Percentiles rank a stretch among this genome's conserved stretches.
These are phyloP conservation scores for Jaltomata sinuosa DNA, from an alignment of 257 asterid genomes.

Conservation along the genomic window DNA sequence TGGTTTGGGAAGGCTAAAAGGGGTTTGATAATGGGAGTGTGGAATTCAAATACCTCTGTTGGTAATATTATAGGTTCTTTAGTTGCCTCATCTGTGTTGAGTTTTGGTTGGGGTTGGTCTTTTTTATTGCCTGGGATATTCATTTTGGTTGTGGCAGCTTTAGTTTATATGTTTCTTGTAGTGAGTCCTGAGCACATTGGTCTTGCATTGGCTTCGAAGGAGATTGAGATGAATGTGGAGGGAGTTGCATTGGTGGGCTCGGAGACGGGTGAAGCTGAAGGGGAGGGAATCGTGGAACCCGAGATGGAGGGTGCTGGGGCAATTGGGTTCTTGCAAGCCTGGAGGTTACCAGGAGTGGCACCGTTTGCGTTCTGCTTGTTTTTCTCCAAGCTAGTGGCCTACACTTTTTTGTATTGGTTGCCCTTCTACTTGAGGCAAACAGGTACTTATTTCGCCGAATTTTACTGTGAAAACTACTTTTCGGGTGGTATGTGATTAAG, in stretches of 20 bases:
- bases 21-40: constrained; percentile 84
- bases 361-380: constrained; percentile 78
- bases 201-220: constrained; percentile 32
- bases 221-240: constrained; percentile 54
- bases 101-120: constrained; percentile 97
- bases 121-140: constrained; percentile 71
- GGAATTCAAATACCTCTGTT: constrained; percentile 84
- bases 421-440: constrained; percentile 92
- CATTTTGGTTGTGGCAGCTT: constrained; percentile 34
- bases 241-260: constrained; percentile 55
- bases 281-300: constrained; percentile 10
- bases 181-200: constrained; percentile 67
- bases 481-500: background rate
- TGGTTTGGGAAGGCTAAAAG: constrained; percentile 87
- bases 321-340: constrained; percentile 82
- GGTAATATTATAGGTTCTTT: constrained; percentile 87
- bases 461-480: background rate
- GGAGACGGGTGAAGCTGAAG: constrained; percentile 28
- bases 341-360: constrained; percentile 83
- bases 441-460: constrained; percentile 28
- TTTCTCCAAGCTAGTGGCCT: constrained; percentile 95
- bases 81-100: constrained; percentile 73
- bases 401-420: constrained; percentile 92
- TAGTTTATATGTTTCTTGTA: constrained; percentile 56
- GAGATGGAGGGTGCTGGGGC: constrained; percentile 40